Percentiles rank a stretch among this genome's conserved stretches.
Conservation (phyloP, 75 land plant species). For the Selaginella moellendorffii region DNA sequence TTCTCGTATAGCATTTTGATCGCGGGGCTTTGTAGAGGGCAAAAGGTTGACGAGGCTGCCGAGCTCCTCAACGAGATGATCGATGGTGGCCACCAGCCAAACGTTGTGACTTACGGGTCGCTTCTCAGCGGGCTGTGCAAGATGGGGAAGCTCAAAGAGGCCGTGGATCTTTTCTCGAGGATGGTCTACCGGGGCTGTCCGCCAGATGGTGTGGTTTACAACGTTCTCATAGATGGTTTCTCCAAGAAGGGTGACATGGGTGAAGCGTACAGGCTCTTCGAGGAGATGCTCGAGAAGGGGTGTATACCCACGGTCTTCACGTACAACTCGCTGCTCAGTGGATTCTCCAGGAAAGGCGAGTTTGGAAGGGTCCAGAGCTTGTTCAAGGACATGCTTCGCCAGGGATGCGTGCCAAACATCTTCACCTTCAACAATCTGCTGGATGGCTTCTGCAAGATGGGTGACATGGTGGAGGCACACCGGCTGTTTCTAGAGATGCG, state of each 20-base stretch:
- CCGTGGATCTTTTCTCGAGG: slow-evolving; percentile 26
- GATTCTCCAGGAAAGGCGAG: slow-evolving; percentile 1
- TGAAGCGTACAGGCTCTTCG: neutral
- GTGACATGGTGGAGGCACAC: neutral
- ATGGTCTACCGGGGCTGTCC: slow-evolving; percentile 41
- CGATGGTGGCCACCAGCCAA: neutral
- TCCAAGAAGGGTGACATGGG: neutral
- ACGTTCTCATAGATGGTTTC: slow-evolving; percentile 1
- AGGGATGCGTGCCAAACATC: neutral
- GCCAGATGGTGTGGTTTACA: slow-evolving; percentile 30
- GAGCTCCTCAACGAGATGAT: neutral
- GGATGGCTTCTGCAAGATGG: slow-evolving; percentile 8
- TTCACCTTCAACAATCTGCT: slow-evolving; percentile 6
- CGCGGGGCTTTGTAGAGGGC: slow-evolving; percentile 4
- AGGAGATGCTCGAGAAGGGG: slow-evolving; percentile 1
- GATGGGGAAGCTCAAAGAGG: neutral
- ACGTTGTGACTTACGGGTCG: neutral
- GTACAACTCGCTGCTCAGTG: slow-evolving; percentile 5
- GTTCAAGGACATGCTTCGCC: slow-evolving; percentile 1
- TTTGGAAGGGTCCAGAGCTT: neutral
- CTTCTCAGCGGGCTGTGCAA: neutral
- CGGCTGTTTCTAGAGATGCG: neutral
- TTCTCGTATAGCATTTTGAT: slow-evolving; percentile 1
- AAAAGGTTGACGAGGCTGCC: neutral
- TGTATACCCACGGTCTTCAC: neutral